Evolutionary conservation across 768 basidiomycete genomes (phyloP).

Genomic region (Atractiella rhizophila): DNA sequence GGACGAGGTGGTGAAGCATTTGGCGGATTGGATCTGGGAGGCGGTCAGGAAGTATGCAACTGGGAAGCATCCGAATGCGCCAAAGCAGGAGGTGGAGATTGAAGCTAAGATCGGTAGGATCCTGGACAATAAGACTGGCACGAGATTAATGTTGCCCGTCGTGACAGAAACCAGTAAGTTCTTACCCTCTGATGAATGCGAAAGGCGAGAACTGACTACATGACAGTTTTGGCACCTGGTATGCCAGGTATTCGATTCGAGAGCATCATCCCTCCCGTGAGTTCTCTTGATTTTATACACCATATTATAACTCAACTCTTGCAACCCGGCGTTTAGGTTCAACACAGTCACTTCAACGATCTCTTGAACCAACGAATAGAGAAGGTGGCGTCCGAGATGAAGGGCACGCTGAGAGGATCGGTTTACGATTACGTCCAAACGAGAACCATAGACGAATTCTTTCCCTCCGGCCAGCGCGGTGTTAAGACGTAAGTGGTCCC

Average conservation of each 20-base stretch:
- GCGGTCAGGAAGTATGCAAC: too few relatives aligned
- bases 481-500: neutral
- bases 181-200: neutral
- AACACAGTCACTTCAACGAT: constrained; percentile 65
- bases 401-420: constrained; percentile 28
- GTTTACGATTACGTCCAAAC: constrained; percentile 52
- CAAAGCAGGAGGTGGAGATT: too few relatives aligned
- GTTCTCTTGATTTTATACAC: constrained; percentile 18
- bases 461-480: constrained; percentile 16
- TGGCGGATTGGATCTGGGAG: too few relatives aligned
- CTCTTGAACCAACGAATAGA: too few relatives aligned
- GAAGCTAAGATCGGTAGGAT: constrained; percentile 73
- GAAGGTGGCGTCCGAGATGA: constrained; percentile 43
- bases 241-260: constrained; percentile 35
- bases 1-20: too few relatives aligned
- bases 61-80: too few relatives aligned
- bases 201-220: neutral
- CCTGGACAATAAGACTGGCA: constrained; percentile 25
- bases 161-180: constrained; percentile 60
- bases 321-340: constrained; percentile 29
- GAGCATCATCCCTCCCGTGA: constrained; percentile 70
- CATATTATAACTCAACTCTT: neutral
- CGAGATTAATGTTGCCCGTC: constrained; percentile 42
- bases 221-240: neutral
- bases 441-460: constrained; percentile 56